These are phyloP conservation scores for Dryadomyces quercus-mongolicae DNA, from an alignment of 2,329 filamentous ascomycete species.

Conservation along the genomic window DNA sequence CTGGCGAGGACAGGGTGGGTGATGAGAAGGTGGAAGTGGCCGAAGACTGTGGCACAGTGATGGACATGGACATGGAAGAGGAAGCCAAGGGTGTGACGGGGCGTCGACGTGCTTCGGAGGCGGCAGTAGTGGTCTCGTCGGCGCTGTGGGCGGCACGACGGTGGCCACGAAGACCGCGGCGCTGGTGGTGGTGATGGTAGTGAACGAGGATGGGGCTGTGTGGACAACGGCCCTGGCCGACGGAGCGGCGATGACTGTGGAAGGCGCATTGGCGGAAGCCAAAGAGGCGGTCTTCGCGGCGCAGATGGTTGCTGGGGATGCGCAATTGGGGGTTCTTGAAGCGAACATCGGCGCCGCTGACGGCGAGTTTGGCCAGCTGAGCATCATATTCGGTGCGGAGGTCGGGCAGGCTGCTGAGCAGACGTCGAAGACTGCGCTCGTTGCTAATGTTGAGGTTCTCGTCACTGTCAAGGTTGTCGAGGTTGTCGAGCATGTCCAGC, in stretches of 20 bases:
- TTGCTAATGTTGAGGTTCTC: constrained; percentile 16
- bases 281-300: constrained; percentile 44
- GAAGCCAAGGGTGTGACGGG: not conserved
- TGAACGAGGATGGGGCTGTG: constrained; percentile 17
- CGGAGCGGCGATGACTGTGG: constrained; percentile 42
- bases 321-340: constrained; percentile 51
- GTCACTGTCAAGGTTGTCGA: not conserved
- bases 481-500: not conserved
- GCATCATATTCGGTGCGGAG: constrained; percentile 37
- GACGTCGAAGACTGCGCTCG: constrained; percentile 16
- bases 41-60: not conserved
- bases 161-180: not conserved
- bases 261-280: constrained; percentile 51
- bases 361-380: constrained; percentile 39
- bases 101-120: not conserved
- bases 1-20: not conserved
- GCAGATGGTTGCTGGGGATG: constrained; percentile 41
- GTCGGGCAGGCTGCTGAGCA: constrained; percentile 31
- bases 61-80: not conserved
- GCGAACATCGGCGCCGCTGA: constrained; percentile 35
- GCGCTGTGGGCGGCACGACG: not conserved
- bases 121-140: not conserved
- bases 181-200: not conserved
- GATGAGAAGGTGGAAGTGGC: not conserved
- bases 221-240: constrained; percentile 42